Base-by-base conservation (phyloP, 2,329 filamentous ascomycete genomes). In the Penicillium sp. region DNA sequence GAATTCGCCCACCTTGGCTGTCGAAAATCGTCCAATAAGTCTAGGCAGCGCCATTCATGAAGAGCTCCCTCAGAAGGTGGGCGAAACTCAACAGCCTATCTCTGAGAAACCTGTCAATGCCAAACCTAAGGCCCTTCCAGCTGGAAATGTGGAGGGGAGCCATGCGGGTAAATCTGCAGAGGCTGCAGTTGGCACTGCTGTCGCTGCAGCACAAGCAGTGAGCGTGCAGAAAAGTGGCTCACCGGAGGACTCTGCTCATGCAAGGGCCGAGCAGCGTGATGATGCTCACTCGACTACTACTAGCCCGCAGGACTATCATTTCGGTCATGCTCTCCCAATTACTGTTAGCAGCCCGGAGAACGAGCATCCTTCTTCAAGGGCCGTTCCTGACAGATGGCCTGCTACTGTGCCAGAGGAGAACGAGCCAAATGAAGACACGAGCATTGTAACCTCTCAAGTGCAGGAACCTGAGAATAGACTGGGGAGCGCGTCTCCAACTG, bases 1-100 rank as follows among this genome's bases (percentile, higher is more conserved):
- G 4, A 68, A 59, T 26, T 72, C 71, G 11, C 70, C 70, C 4
- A 55, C 54, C 11, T 38, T 50, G 2, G 33, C 47, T 2, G n/a
- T n/a, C n/a, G 54, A 55, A 29, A 51, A 55, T 42, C 45, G 40
- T 10, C 41, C 41, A 33, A 51, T 34, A 39, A 48, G 9, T 36
- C 47, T 44, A 8, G 38, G 46, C 7, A 34, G 50, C 29, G 45
- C 51, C 7, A 45, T 36, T 15, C 48, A 50, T 16, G 50, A 52
- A 13, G 48, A 58, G 10, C 56, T 59, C n/a, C 39, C 55, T 4
- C 35, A 48, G 3, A 51, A 60, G 20, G 41, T 42, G 15, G 45
- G 56, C 5, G 45, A 50, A 23, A 46, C 54, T 13, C 58, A 62
- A 29, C 45, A 59, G 15, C 41, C 49, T 3, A 63, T 14, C n/a